A percentile compares a stretch with the other conserved stretches of the same genome.
These are phyloP conservation scores for Mallotus japonicus DNA, from an alignment of 441 rosid species.

Conservation along the genomic window DNA sequence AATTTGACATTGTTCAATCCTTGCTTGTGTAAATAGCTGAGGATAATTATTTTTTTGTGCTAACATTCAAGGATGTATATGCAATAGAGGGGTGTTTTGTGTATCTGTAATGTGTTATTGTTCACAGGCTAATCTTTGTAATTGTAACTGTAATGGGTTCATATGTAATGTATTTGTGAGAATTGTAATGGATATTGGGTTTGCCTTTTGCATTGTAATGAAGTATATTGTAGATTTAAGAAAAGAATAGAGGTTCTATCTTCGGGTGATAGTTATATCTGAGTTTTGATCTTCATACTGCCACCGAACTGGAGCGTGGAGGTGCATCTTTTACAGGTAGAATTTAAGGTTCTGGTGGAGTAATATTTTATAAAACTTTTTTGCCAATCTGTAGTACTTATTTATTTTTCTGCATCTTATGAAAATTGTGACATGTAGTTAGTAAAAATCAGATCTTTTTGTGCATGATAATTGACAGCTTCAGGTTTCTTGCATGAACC, in stretches of 20 bases:
- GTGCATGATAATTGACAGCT: slow-evolving; percentile 14
- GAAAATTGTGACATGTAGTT: slow-evolving; percentile 11
- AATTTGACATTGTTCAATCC: slow-evolving; percentile 8
- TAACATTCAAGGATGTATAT: no score
- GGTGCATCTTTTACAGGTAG: slow-evolving; percentile 47
- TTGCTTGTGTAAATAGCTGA: slow-evolving; percentile 21
- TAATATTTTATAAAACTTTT: slow-evolving; percentile 3
- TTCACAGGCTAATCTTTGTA: neutral
- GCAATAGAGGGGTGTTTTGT: no score
- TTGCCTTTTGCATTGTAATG: slow-evolving; percentile 8
- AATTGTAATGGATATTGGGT: slow-evolving; percentile 4
- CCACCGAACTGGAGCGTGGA: slow-evolving; percentile 28
- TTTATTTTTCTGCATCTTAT: neutral
- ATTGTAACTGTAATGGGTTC: slow-evolving; percentile 1
- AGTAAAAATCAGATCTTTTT: slow-evolving; percentile 9
- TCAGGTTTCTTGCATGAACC: slow-evolving; percentile 19
- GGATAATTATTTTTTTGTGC: no score
- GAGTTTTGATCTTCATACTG: slow-evolving; percentile 25
- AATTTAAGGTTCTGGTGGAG: slow-evolving; percentile 30
- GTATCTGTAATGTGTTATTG: neutral
- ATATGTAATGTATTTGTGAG: neutral
- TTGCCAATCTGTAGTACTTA: slow-evolving; percentile 13
- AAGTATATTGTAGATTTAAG: neutral
- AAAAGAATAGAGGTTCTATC: neutral
- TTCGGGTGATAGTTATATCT: slow-evolving; percentile 17